Percentiles rank a stretch among this genome's conserved stretches.
phyloP scores from a whole-genome alignment of 257 asterid species.

The Rauvolfia tetraphylla region DNA sequence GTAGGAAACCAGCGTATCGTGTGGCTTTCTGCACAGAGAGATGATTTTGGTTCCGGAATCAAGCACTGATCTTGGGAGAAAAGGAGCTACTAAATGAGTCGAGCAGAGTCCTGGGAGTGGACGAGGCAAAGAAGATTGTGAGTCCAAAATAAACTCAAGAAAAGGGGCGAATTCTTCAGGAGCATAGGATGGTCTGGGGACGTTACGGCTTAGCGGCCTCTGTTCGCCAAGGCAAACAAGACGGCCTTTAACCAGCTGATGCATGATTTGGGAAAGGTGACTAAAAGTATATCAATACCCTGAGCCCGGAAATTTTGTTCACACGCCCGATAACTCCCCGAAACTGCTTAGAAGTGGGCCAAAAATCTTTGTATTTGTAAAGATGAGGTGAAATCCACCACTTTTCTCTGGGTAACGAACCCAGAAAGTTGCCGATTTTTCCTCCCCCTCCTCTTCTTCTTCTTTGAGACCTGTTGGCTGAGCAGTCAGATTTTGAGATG shows the following conservation, averaged over 20 bases:
- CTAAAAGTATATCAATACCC: slow-evolving; percentile 10
- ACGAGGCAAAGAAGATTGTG: neutral
- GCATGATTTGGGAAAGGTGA: slow-evolving; percentile 20
- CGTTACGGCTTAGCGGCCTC: too few relatives aligned
- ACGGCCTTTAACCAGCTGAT: slow-evolving; percentile 22
- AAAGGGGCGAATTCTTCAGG: neutral
- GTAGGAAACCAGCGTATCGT: too few relatives aligned
- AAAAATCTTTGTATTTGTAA: slow-evolving; percentile 15
- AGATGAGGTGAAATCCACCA: slow-evolving; percentile 8
- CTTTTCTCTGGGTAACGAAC: neutral
- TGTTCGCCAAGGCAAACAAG: neutral
- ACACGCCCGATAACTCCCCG: slow-evolving; percentile 9
- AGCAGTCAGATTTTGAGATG: too few relatives aligned
- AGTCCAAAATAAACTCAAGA: neutral
- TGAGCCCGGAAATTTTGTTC: slow-evolving; percentile 10
- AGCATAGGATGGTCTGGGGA: slow-evolving; percentile 3
- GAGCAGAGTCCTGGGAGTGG: too few relatives aligned
- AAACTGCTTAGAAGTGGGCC: neutral
- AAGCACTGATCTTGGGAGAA: too few relatives aligned
- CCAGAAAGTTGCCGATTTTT: too few relatives aligned
- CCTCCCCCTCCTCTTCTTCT: too few relatives aligned
- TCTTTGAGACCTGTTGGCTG: too few relatives aligned
- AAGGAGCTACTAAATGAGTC: too few relatives aligned
- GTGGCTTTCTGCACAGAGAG: too few relatives aligned
- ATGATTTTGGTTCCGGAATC: too few relatives aligned